A percentile compares a stretch with the other conserved stretches of the same genome.
phyloP scores from a whole-genome alignment of 148 eudicot genomes.

The Camellia granthamiana region DNA sequence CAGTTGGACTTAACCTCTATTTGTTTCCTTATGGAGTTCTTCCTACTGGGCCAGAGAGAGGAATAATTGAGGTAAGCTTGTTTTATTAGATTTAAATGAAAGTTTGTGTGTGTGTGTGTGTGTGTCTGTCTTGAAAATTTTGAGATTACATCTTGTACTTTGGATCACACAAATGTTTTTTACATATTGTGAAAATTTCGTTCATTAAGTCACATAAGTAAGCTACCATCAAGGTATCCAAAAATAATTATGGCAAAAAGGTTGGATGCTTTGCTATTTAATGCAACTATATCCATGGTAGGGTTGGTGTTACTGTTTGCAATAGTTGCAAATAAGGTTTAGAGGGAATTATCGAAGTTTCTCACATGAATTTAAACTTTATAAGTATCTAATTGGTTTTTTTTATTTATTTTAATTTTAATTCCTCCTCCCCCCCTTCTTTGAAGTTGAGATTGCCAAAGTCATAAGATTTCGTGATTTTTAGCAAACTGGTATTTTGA shows the following conservation, averaged over 20 bases:
- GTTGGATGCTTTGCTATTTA: no score
- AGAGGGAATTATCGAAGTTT: not conserved
- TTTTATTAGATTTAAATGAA: slow-evolving; percentile 2
- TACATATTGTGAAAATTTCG: no score
- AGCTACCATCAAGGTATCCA: no score
- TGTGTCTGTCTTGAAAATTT: not conserved
- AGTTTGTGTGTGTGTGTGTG: not conserved
- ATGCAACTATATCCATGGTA: no score
- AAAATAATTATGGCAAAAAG: no score
- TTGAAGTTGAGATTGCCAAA: not conserved
- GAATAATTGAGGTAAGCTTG: slow-evolving; percentile 82
- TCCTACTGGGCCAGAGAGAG: slow-evolving; percentile 92
- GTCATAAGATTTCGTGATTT: not conserved
- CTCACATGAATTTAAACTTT: no score
- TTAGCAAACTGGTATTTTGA: no score
- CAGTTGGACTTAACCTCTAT: slow-evolving; percentile 86
- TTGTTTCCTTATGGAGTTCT: slow-evolving; percentile 97
- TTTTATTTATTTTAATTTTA: not conserved
- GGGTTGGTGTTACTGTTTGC: no score
- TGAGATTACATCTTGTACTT: slow-evolving; percentile 3
- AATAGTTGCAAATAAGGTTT: not conserved
- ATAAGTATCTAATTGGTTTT: no score
- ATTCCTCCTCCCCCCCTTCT: not conserved
- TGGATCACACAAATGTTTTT: not conserved
- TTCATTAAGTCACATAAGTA: no score